Conservation (phyloP, 768 basidiomycete genomes). For the Leucogyrophana mollusca region DNA sequence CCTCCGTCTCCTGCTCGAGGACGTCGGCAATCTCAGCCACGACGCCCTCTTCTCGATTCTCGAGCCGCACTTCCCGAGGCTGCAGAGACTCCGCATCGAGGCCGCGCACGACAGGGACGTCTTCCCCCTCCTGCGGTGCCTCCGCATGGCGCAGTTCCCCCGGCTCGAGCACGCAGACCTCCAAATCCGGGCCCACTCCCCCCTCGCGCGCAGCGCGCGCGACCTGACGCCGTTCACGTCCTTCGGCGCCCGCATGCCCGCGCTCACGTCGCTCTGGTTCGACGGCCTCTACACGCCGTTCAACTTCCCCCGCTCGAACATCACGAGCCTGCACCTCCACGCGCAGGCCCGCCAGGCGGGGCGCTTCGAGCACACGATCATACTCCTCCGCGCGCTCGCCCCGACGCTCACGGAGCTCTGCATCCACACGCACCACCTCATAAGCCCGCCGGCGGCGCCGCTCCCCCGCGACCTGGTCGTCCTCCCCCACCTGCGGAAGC, state of each 20-base stretch:
- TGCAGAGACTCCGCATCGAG: background rate
- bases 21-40: background rate
- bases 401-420: background rate
- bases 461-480: background rate
- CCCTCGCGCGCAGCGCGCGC: background rate
- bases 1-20: conserved; percentile 28
- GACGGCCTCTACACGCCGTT: background rate
- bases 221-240: background rate
- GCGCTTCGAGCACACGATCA: background rate
- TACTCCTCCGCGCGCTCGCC: background rate
- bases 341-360: background rate
- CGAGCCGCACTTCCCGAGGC: background rate
- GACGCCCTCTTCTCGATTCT: background rate
- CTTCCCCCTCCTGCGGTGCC: background rate
- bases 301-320: background rate
- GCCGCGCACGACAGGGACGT: background rate
- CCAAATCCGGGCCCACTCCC: no score
- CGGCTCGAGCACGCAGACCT: background rate
- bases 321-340: background rate
- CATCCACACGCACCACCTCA: background rate
- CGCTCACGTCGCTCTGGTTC: background rate
- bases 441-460: background rate
- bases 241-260: background rate
- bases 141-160: background rate
- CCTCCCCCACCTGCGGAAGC: background rate